These are phyloP conservation scores for Triangularia setosa DNA, from an alignment of 2,329 filamentous ascomycete species.

Conservation along the genomic window DNA sequence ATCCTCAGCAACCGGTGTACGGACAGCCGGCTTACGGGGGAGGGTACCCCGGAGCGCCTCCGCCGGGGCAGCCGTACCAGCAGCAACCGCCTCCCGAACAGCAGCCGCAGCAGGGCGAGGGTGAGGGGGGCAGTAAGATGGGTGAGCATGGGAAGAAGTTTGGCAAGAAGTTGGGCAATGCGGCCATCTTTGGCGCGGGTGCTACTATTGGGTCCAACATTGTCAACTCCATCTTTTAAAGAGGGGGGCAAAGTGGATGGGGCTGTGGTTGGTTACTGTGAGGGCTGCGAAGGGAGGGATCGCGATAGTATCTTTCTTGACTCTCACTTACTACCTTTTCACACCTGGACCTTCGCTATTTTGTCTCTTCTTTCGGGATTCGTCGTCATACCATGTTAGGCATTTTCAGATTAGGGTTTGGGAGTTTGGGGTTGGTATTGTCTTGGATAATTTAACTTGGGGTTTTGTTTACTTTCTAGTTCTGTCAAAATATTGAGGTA, in stretches of 20 bases:
- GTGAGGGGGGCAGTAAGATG: slow-evolving; percentile 57
- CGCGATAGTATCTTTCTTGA: background rate
- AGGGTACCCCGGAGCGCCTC: slow-evolving; percentile 31
- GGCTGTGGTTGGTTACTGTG: background rate
- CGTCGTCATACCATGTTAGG: background rate
- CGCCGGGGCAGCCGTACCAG: slow-evolving; percentile 57
- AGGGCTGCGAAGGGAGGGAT: background rate
- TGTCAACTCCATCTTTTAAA: slow-evolving; percentile 84
- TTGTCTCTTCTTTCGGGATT: background rate
- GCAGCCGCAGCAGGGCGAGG: slow-evolving; percentile 54
- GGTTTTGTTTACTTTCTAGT: too few species aligned
- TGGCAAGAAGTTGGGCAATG: slow-evolving; percentile 85
- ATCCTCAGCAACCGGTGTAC: slow-evolving; percentile 18
- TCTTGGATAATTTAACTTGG: too few species aligned
- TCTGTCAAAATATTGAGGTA: too few species aligned
- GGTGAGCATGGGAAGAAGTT: slow-evolving; percentile 86
- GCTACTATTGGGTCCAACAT: slow-evolving; percentile 87
- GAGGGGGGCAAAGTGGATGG: background rate
- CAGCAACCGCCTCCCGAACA: slow-evolving; percentile 38
- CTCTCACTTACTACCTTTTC: background rate
- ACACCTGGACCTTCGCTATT: background rate
- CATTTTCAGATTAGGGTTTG: background rate
- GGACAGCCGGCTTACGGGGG: slow-evolving; percentile 27
- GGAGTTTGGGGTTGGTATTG: too few species aligned
- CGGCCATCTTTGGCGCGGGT: slow-evolving; percentile 87